Evolutionary conservation across 805 yeast genomes (phyloP).

Genomic region (Wickerhamiella australiensis): DNA sequence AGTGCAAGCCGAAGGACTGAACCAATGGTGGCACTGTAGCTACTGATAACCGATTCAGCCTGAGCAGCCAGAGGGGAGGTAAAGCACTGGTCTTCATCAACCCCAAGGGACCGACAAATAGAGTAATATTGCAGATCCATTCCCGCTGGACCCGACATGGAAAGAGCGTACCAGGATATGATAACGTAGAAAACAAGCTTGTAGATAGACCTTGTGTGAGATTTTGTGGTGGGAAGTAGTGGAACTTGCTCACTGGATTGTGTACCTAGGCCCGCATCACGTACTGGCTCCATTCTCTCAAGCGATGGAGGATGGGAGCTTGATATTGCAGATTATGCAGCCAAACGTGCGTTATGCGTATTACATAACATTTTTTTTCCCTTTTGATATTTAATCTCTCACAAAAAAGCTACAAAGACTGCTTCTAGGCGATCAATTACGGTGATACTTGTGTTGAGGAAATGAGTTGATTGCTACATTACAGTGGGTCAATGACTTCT

Average conservation of each 20-base stretch:
- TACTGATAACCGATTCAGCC: neutral
- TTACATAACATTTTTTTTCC: too few relatives aligned
- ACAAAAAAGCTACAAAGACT: too few relatives aligned
- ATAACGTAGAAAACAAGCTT: neutral
- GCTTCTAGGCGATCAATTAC: too few relatives aligned
- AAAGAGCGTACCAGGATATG: neutral
- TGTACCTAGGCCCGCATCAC: too few relatives aligned
- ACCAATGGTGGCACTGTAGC: neutral
- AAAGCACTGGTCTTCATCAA: neutral
- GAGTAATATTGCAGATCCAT: neutral
- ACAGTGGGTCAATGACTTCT: too few relatives aligned
- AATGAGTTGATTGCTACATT: too few relatives aligned
- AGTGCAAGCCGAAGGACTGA: neutral
- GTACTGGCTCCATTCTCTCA: too few relatives aligned
- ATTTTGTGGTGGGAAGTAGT: neutral
- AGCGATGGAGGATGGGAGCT: too few relatives aligned
- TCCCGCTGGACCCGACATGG: neutral
- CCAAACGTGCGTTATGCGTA: too few relatives aligned
- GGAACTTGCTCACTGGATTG: neutral
- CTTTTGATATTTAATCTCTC: too few relatives aligned
- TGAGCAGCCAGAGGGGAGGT: neutral
- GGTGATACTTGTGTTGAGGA: too few relatives aligned
- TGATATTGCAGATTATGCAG: too few relatives aligned
- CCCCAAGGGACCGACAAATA: neutral
- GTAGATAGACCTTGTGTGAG: neutral